Conservation (phyloP, 805 yeast species). For the Hyphopichia homilentoma region DNA sequence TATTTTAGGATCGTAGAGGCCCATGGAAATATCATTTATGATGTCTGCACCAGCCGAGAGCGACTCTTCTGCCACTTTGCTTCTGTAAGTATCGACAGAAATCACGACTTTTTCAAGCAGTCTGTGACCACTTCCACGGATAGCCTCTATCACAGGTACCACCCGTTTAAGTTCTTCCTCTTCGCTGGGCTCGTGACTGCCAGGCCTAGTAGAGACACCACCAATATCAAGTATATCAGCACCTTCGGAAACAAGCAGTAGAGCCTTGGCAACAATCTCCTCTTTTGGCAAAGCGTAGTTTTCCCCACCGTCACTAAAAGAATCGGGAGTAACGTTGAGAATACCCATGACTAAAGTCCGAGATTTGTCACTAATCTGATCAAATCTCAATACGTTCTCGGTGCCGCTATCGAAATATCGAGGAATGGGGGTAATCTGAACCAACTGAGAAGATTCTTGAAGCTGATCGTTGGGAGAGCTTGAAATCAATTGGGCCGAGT, state of each 20-base stretch:
- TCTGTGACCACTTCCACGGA: conserved; percentile 43
- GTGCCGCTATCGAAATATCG: conserved; percentile 4
- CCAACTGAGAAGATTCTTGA: conserved; percentile 50
- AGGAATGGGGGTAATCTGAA: conserved; percentile 49
- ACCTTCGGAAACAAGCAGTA: conserved; percentile 50
- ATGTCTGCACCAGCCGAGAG: conserved; percentile 82
- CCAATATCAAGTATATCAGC: conserved; percentile 88
- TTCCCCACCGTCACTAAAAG: conserved; percentile 87
- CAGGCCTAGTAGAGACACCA: conserved; percentile 92
- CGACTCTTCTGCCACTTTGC: conserved; percentile 67
- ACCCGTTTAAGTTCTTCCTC: conserved; percentile 72
- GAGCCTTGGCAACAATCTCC: conserved; percentile 43
- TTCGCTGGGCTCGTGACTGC: conserved; percentile 55
- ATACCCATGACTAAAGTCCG: conserved; percentile 83
- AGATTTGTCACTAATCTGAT: conserved; percentile 38
- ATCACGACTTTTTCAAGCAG: conserved; percentile 45
- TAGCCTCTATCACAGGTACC: conserved; percentile 61
- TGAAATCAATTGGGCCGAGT: conserved; percentile 49
- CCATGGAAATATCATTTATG: conserved; percentile 87
- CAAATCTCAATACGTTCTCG: conserved; percentile 32
- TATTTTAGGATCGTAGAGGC: conserved; percentile 62
- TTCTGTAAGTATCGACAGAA: conserved; percentile 86
- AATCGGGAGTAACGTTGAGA: conserved; percentile 87
- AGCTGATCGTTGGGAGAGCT: conserved; percentile 32
- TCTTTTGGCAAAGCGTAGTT: conserved; percentile 26